These are phyloP conservation scores for Alectoria sarmentosa DNA, from an alignment of 495 filamentous ascomycete species.

Conservation along the genomic window DNA sequence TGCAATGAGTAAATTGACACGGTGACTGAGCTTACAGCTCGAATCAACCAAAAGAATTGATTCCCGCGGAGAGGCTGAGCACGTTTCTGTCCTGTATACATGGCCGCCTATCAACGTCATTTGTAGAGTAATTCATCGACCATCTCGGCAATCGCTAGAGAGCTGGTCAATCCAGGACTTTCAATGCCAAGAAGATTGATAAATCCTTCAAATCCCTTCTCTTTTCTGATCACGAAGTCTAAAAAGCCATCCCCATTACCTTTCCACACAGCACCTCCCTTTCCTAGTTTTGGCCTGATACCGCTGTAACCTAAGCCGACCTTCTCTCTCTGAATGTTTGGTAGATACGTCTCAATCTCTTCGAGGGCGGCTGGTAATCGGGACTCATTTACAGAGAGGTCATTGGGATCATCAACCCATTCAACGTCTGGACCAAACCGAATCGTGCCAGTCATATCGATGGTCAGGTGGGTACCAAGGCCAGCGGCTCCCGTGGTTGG, in stretches of 20 bases:
- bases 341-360: slow-evolving; percentile 75
- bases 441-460: slow-evolving; percentile 78
- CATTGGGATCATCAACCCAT: slow-evolving; percentile 65
- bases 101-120: slow-evolving; percentile 13
- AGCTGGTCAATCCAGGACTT: slow-evolving; percentile 87
- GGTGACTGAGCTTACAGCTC: neutral
- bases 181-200: slow-evolving; percentile 92
- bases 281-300: slow-evolving; percentile 78
- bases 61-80: too few species aligned
- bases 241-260: slow-evolving; percentile 58
- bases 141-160: slow-evolving; percentile 79
- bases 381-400: slow-evolving; percentile 47
- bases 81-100: neutral
- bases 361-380: slow-evolving; percentile 58
- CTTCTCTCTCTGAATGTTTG: slow-evolving; percentile 54
- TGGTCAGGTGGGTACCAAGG: slow-evolving; percentile 86
- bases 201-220: slow-evolving; percentile 79
- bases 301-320: slow-evolving; percentile 84
- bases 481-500: slow-evolving; percentile 74
- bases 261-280: slow-evolving; percentile 48
- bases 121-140: slow-evolving; percentile 69
- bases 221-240: slow-evolving; percentile 79
- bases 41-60: neutral
- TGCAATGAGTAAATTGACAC: neutral
- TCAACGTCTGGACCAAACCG: slow-evolving; percentile 95